These are phyloP conservation scores for Dissophora ornata DNA, from an alignment of 192 early-diverging fungal species.

Conservation along the genomic window DNA sequence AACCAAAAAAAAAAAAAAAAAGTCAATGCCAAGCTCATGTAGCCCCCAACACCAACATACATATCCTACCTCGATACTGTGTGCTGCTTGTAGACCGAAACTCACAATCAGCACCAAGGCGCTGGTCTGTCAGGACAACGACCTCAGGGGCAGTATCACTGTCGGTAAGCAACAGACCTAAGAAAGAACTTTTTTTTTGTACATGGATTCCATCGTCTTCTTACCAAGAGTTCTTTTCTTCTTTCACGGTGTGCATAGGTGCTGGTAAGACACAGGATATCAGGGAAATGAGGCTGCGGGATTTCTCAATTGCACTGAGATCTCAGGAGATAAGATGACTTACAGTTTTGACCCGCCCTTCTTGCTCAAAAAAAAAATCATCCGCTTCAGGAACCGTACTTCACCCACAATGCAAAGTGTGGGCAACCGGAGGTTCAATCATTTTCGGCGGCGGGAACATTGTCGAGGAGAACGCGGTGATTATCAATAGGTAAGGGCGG, in stretches of 20 bases:
- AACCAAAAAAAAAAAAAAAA: background rate
- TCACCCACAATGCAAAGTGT: constrained; percentile 78
- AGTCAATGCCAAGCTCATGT: too few relatives aligned
- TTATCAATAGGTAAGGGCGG: constrained; percentile 72
- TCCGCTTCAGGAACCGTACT: constrained; percentile 68
- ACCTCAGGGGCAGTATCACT: constrained; percentile 62
- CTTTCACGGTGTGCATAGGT: constrained; percentile 8
- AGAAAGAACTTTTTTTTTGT: too few relatives aligned
- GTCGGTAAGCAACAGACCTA: constrained; percentile 66
- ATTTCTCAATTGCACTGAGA: too few relatives aligned
- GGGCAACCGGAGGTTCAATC: constrained; percentile 74
- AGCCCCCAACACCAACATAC: too few relatives aligned
- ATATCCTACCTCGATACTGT: background rate
- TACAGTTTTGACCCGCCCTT: too few relatives aligned
- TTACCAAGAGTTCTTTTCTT: too few relatives aligned
- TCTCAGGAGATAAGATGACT: too few relatives aligned
- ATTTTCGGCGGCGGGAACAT: constrained; percentile 79
- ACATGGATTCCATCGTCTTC: too few relatives aligned
- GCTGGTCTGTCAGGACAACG: constrained; percentile 65
- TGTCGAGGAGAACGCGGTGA: constrained; percentile 77
- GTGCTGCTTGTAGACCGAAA: constrained; percentile 19
- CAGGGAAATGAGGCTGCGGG: too few relatives aligned
- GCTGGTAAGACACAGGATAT: constrained; percentile 34
- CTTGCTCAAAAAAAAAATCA: constrained; percentile 2
- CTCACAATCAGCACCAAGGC: constrained; percentile 50